Conservation (phyloP, 352 stramenopile genomes). For the Pythium monospermum region DNA sequence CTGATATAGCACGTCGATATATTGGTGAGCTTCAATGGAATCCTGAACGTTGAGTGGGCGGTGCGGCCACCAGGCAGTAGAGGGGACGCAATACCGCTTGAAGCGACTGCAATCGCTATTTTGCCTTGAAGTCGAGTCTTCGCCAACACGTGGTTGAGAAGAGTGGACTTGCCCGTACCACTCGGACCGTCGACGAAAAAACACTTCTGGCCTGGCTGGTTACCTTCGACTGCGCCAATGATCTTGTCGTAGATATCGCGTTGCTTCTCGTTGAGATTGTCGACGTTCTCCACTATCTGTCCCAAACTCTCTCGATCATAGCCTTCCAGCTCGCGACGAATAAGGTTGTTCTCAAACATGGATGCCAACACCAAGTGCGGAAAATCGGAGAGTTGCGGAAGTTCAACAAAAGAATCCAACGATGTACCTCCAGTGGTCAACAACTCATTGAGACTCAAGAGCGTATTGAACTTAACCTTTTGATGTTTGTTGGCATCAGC, state of each 20-base stretch:
- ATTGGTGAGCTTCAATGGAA: constrained; percentile 15
- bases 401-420: not conserved
- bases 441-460: too few species aligned
- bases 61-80: constrained; percentile 27
- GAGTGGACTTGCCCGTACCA: constrained; percentile 26
- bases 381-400: constrained; percentile 14
- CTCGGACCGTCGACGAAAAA: constrained; percentile 28
- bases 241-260: constrained; percentile 15
- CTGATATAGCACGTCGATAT: constrained; percentile 13
- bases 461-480: too few species aligned
- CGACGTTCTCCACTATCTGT: not conserved
- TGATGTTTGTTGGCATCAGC: too few species aligned
- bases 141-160: constrained; percentile 22
- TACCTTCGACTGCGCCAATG: constrained; percentile 1
- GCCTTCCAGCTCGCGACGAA: not conserved
- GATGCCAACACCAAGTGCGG: not conserved
- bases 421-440: too few species aligned
- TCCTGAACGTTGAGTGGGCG: constrained; percentile 29
- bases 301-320: constrained; percentile 8
- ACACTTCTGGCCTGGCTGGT: constrained; percentile 3
- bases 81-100: constrained; percentile 26
- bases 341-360: constrained; percentile 6
- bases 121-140: constrained; percentile 15
- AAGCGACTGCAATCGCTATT: constrained; percentile 24
- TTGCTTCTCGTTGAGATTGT: constrained; percentile 7